Percentiles rank a stretch among this genome's conserved stretches.
These are phyloP conservation scores for Amyloporia xantha DNA, from an alignment of 768 basidiomycete species.

Conservation along the genomic window DNA sequence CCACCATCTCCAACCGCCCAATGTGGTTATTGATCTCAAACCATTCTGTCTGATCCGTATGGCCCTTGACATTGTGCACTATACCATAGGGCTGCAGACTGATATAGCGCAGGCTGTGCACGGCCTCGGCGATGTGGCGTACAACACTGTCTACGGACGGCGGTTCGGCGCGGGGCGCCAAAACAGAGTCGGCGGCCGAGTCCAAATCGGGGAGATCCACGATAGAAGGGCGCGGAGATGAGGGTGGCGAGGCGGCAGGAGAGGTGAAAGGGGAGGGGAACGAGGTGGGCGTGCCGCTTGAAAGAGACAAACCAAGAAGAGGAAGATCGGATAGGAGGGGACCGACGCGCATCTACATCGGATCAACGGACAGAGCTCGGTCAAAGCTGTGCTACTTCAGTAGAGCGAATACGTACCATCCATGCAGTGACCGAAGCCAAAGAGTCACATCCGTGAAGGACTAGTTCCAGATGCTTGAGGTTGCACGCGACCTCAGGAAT, in stretches of 20 bases:
- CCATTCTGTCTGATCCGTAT: neutral
- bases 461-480: constrained; percentile 11
- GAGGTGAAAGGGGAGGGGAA: constrained; percentile 1
- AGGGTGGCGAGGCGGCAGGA: constrained; percentile 1
- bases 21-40: neutral
- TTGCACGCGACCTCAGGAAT: neutral
- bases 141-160: neutral
- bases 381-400: neutral
- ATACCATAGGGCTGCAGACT: neutral
- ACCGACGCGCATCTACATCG: constrained; percentile 1
- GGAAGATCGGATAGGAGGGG: neutral
- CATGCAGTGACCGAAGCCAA: constrained; percentile 6
- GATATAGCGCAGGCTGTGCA: neutral
- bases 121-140: neutral
- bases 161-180: neutral
- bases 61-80: neutral
- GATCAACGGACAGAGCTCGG: neutral
- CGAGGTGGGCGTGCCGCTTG: neutral
- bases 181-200: neutral
- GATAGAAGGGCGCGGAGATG: neutral
- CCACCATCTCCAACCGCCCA: neutral
- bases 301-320: neutral
- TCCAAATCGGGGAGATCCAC: neutral
- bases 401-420: constrained; percentile 6
- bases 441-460: constrained; percentile 10